Evolutionary conservation across 176 grass and related monocot genomes (phyloP).

Genomic region (Zizania latifolia): DNA sequence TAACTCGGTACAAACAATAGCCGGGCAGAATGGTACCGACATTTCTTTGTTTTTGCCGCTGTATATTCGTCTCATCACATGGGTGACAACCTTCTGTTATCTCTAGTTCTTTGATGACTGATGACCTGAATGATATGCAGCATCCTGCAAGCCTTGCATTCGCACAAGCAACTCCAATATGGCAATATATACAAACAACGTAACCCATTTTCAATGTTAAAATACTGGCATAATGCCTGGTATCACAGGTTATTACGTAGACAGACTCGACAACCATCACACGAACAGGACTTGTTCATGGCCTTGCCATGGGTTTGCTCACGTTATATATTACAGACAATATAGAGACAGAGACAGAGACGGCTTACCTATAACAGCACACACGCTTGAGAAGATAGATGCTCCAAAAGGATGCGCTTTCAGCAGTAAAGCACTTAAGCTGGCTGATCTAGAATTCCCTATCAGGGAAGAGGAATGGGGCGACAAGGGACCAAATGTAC

Average conservation of each 20-base stretch:
- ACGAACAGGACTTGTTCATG: background rate
- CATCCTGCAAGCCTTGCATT: too few species aligned
- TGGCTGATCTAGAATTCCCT: conserved; percentile 73
- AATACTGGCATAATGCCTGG: background rate
- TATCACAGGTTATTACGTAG: background rate
- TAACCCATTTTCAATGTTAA: background rate
- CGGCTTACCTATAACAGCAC: background rate
- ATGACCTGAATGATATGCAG: too few species aligned
- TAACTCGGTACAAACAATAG: too few species aligned
- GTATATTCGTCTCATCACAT: too few species aligned
- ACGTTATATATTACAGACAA: background rate
- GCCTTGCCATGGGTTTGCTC: conserved; percentile 24
- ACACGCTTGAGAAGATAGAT: background rate
- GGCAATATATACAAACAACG: conserved; percentile 16
- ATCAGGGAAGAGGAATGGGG: conserved; percentile 78
- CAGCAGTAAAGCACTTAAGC: too few species aligned
- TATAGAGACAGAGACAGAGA: background rate
- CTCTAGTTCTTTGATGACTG: too few species aligned
- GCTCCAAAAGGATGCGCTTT: too few species aligned
- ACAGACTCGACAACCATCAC: conserved; percentile 6
- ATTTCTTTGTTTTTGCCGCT: too few species aligned
- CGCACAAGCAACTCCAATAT: conserved; percentile 2
- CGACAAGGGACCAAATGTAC: conserved; percentile 83
- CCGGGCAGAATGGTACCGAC: too few species aligned
- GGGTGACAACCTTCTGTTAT: too few species aligned